phyloP scores from a whole-genome alignment of 1,284 basidiomycete species.

The Ceraceosorus bombacis region DNA sequence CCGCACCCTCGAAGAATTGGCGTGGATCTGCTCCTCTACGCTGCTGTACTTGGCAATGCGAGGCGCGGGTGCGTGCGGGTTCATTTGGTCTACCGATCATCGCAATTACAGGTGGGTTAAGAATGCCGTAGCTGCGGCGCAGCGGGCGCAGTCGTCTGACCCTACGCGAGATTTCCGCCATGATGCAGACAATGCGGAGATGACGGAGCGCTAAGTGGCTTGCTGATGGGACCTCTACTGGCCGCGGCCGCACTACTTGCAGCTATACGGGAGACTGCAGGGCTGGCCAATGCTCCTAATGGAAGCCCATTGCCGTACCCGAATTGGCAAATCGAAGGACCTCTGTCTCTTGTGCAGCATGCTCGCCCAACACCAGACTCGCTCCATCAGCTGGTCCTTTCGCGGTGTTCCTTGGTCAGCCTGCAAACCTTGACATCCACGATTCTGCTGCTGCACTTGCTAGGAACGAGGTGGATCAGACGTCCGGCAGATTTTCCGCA shows the following conservation, averaged over 20 bases:
- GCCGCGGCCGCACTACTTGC: slow-evolving; percentile 28
- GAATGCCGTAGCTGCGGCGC: too few relatives aligned
- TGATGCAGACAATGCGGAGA: slow-evolving; percentile 16
- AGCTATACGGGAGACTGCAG: slow-evolving; percentile 21
- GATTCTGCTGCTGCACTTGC: slow-evolving; percentile 22
- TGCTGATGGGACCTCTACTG: slow-evolving; percentile 31
- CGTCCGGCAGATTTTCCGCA: slow-evolving; percentile 25
- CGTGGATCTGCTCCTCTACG: slow-evolving; percentile 21
- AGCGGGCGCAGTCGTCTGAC: not conserved
- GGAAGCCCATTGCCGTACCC: slow-evolving; percentile 26
- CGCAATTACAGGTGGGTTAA: slow-evolving; percentile 19
- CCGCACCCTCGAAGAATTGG: slow-evolving; percentile 23
- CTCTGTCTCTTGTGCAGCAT: slow-evolving; percentile 24
- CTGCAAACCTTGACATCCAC: slow-evolving; percentile 31
- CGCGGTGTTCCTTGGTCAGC: slow-evolving; percentile 32
- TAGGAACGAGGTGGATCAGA: slow-evolving; percentile 30
- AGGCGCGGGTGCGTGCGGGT: slow-evolving; percentile 20
- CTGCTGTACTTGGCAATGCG: slow-evolving; percentile 28
- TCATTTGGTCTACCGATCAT: slow-evolving; percentile 38
- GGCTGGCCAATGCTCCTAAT: slow-evolving; percentile 7
- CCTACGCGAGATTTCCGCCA: not conserved
- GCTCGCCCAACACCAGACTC: slow-evolving; percentile 16
- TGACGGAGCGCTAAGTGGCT: slow-evolving; percentile 33
- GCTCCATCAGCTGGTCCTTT: slow-evolving; percentile 26
- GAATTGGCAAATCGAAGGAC: slow-evolving; percentile 28